Conservation (phyloP, 345 rosid species). For the Eucalyptus fibrosa region DNA sequence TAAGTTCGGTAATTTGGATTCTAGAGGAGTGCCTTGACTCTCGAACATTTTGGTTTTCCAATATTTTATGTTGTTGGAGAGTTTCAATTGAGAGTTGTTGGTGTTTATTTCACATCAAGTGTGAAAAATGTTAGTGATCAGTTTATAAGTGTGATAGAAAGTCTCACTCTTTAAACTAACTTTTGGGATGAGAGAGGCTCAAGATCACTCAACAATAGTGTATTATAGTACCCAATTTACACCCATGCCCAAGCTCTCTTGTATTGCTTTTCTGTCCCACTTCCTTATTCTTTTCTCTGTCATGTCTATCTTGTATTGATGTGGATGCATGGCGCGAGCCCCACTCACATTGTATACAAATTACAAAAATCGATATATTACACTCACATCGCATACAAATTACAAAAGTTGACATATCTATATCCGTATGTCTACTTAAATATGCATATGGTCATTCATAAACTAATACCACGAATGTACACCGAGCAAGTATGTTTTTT, state of each 20-base stretch:
- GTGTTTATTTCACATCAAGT: too few species aligned
- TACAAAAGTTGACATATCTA: not conserved
- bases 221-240: too few species aligned
- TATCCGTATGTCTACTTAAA: not conserved
- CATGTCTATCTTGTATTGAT: not conserved
- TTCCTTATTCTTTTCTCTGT: not conserved
- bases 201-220: too few species aligned
- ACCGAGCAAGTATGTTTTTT: not conserved
- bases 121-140: too few species aligned
- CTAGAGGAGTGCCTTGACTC: not conserved
- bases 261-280: too few species aligned
- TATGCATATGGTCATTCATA: not conserved
- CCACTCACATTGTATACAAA: not conserved
- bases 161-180: rapidly evolving
- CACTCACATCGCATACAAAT: too few species aligned
- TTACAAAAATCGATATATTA: too few species aligned
- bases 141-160: too few species aligned
- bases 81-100: not conserved
- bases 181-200: too few species aligned
- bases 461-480: not conserved
- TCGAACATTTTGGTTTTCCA: not conserved
- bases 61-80: not conserved
- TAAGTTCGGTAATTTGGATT: not conserved
- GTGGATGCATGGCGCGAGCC: not conserved
- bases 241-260: too few species aligned